Percentiles rank a stretch among this genome's conserved stretches.
phyloP scores from a whole-genome alignment of 1,284 basidiomycete species.

The Tylopilus sp. region DNA sequence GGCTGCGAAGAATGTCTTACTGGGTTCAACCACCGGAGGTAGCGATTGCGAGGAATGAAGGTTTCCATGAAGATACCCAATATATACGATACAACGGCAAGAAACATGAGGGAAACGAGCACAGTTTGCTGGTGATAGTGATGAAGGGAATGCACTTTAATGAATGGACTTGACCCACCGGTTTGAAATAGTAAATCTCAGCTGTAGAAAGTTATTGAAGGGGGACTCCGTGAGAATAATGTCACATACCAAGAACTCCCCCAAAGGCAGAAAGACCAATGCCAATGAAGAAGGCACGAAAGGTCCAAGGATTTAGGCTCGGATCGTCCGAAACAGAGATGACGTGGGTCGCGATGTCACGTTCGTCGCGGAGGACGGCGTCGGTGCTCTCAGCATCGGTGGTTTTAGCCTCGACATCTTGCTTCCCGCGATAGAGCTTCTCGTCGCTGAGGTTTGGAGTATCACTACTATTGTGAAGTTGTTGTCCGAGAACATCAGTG shows the following conservation, averaged over 20 bases:
- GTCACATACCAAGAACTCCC: slow-evolving; percentile 40
- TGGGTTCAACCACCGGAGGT: slow-evolving; percentile 53
- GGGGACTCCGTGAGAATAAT: background rate
- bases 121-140: slow-evolving; percentile 39
- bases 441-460: slow-evolving; percentile 27
- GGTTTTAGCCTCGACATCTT: slow-evolving; percentile 34
- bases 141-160: background rate
- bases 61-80: slow-evolving; percentile 42
- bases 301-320: slow-evolving; percentile 50
- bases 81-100: slow-evolving; percentile 44
- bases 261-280: slow-evolving; percentile 57
- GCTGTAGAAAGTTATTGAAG: slow-evolving; percentile 21
- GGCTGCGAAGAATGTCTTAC: slow-evolving; percentile 26
- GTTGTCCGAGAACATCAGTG: slow-evolving; percentile 6
- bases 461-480: background rate
- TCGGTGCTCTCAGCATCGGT: slow-evolving; percentile 20
- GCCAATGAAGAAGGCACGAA: slow-evolving; percentile 54
- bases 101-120: slow-evolving; percentile 47
- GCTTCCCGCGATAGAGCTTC: slow-evolving; percentile 31
- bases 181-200: slow-evolving; percentile 62
- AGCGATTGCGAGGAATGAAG: slow-evolving; percentile 44
- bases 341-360: slow-evolving; percentile 49
- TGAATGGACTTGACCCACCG: slow-evolving; percentile 24
- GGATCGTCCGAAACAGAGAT: slow-evolving; percentile 54
- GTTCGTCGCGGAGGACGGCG: slow-evolving; percentile 38